Conservation (phyloP, 106 monocot genomes). For the Dioscorea dumetorum region DNA sequence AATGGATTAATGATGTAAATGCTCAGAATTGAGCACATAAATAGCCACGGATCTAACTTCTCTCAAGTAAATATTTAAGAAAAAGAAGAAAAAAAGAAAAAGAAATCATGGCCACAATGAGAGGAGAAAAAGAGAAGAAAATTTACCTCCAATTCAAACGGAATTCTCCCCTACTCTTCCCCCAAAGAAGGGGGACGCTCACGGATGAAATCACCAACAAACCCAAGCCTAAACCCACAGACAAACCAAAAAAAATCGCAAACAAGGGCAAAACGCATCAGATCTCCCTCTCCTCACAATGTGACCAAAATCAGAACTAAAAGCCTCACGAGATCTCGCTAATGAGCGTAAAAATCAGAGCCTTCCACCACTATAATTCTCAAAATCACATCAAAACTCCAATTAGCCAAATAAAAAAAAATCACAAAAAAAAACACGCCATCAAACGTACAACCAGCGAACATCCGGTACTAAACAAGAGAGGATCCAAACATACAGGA, state of each 20-base stretch:
- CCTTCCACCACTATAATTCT: background rate
- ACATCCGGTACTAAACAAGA: no score
- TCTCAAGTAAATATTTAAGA: background rate
- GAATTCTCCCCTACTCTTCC: background rate
- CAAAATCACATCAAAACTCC: no score
- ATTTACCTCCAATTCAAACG: background rate
- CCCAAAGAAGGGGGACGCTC: conserved; percentile 4
- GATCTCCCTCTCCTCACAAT: conserved; percentile 13
- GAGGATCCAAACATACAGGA: no score
- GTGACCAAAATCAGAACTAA: background rate
- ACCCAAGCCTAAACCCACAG: background rate
- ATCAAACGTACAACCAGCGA: no score
- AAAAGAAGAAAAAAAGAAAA: background rate
- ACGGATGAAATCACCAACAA: background rate
- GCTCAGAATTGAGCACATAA: no score
- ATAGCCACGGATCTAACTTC: no score
- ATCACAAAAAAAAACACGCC: no score
- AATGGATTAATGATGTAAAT: no score
- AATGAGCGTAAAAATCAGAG: conserved; percentile 8
- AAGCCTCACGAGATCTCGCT: conserved; percentile 7
- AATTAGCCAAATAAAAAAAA: no score
- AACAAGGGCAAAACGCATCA: background rate
- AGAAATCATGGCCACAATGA: background rate
- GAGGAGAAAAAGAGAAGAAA: background rate
- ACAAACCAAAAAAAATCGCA: background rate